Evolutionary conservation across 2,329 filamentous ascomycete species (phyloP).

Genomic region (Colletotrichum noveboracense): DNA sequence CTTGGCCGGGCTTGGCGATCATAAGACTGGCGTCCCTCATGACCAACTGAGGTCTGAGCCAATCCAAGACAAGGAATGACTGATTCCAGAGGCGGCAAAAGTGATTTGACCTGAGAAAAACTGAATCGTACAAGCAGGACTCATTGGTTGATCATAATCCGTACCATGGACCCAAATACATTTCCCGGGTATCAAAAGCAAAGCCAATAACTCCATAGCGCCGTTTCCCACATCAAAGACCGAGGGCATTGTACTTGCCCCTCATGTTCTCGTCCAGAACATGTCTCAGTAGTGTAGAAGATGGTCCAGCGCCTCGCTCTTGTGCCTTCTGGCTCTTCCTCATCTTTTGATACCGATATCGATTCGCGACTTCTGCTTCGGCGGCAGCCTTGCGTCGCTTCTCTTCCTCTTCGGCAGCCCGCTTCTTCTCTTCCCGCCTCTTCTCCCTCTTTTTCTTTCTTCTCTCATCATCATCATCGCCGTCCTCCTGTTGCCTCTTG

Average conservation of each 20-base stretch:
- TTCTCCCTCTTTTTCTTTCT: constrained; percentile 19
- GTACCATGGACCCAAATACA: not conserved
- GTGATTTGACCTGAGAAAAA: not conserved
- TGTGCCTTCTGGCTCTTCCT: not conserved
- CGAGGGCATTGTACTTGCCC: constrained; percentile 3
- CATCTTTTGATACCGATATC: not conserved
- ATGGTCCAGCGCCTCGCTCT: not conserved
- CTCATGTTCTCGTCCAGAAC: constrained; percentile 13
- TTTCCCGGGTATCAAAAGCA: not conserved
- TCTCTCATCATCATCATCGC: constrained; percentile 36
- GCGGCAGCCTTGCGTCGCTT: not conserved
- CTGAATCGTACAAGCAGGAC: not conserved
- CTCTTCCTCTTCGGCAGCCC: not conserved
- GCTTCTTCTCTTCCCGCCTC: not conserved
- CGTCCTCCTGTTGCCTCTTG: constrained; percentile 41
- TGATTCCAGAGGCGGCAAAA: not conserved
- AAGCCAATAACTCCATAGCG: not conserved
- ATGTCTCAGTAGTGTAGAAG: not conserved
- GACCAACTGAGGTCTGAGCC: not conserved
- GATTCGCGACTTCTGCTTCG: not conserved
- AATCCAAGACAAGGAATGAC: not conserved
- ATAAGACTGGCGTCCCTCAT: not conserved
- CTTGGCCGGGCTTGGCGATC: not conserved
- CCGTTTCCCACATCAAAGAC: not conserved
- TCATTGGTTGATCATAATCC: not conserved